These are phyloP conservation scores for Schizophyllum commune DNA, from an alignment of 1,284 basidiomycete species.

Conservation along the genomic window DNA sequence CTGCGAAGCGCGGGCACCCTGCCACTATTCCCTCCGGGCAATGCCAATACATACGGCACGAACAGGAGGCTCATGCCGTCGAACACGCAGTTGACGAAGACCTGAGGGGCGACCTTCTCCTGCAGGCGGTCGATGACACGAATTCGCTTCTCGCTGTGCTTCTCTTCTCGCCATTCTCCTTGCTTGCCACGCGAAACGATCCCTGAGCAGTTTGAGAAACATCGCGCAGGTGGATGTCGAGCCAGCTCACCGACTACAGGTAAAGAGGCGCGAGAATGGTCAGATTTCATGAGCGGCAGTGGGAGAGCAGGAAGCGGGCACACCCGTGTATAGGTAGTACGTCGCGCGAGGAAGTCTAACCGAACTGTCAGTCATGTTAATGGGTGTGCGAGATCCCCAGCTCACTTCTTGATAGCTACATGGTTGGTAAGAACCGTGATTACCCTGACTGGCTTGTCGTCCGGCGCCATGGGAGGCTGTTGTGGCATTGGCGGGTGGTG, in stretches of 20 bases:
- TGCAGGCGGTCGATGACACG: neutral
- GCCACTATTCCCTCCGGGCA: neutral
- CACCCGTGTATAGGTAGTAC: neutral
- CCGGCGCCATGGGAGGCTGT: no score
- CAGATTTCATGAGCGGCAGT: no score
- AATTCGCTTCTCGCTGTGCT: neutral
- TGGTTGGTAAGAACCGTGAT: neutral
- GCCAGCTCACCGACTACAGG: neutral
- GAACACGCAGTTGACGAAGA: neutral
- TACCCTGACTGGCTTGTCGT: neutral
- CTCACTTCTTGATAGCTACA: neutral
- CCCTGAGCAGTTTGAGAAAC: neutral
- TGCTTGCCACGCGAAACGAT: neutral
- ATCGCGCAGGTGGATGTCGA: neutral
- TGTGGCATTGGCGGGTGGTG: no score
- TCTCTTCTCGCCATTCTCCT: neutral
- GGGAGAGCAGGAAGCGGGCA: neutral
- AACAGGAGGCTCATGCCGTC: neutral
- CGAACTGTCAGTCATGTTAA: neutral
- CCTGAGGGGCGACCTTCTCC: neutral
- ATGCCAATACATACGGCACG: neutral
- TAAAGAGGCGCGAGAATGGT: neutral
- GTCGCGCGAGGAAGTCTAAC: neutral
- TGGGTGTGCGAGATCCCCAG: neutral
- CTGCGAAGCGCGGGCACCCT: neutral